These are phyloP conservation scores for Dryadomyces quercivorus DNA, from an alignment of 2,329 filamentous ascomycete genomes.

Conservation along the genomic window DNA sequence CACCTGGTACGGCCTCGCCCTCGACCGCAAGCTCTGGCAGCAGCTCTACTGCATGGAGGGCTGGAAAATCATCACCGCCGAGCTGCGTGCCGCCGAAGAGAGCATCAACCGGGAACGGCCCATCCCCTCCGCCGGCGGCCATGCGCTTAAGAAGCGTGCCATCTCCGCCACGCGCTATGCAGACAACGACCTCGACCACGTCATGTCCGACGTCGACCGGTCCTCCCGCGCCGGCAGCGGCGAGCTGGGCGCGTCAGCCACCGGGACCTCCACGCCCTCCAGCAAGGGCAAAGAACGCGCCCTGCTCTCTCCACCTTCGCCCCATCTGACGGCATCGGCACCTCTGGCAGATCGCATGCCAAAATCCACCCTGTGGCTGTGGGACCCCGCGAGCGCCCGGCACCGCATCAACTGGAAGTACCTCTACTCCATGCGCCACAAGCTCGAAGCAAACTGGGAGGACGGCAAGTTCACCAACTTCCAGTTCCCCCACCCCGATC, in stretches of 20 bases:
- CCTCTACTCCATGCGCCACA: constrained; percentile 75
- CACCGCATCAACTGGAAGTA: constrained; percentile 83
- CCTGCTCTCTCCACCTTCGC: constrained; percentile 8
- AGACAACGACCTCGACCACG: constrained; percentile 18
- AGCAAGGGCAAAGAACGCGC: constrained; percentile 26
- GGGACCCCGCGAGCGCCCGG: constrained; percentile 31
- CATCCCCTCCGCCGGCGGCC: constrained; percentile 32
- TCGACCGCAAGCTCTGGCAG: constrained; percentile 82
- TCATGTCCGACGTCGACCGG: constrained; percentile 24
- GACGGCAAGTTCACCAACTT: constrained; percentile 73
- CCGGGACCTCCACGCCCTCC: constrained; percentile 5
- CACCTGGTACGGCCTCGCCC: constrained; percentile 67
- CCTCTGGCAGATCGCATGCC: constrained; percentile 15
- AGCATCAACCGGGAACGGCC: constrained; percentile 37
- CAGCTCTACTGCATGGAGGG: constrained; percentile 73
- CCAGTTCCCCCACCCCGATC: constrained; percentile 73
- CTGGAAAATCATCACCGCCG: constrained; percentile 59
- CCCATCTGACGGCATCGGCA: neutral
- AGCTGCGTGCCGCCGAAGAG: constrained; percentile 56
- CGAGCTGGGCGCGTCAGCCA: constrained; percentile 11
- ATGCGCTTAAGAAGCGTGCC: constrained; percentile 42
- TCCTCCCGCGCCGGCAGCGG: constrained; percentile 13
- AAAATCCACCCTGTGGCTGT: constrained; percentile 37
- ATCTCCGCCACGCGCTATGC: constrained; percentile 25
- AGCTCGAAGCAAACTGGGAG: constrained; percentile 86